Conservation (phyloP, 129 eudicot species). For the Flaveria sonorensis region DNA sequence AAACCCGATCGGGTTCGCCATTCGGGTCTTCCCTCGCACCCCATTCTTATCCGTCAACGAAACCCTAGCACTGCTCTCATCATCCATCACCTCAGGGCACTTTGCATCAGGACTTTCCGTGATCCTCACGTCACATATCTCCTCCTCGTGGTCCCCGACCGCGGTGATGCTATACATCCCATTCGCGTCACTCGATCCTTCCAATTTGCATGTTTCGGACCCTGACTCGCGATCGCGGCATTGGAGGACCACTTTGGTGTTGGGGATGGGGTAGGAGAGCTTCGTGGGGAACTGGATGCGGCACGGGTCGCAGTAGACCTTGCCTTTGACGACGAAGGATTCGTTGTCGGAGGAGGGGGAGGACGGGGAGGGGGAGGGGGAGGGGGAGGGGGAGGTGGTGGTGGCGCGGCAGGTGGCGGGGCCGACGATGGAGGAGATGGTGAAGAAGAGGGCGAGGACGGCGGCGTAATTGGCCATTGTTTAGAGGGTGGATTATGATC, state of each 20-base stretch:
- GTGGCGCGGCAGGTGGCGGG: conserved; percentile 30
- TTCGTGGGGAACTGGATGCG: conserved; percentile 49
- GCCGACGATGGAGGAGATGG: conserved; percentile 22
- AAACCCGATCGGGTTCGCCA: conserved; percentile 55
- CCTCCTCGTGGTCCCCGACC: conserved; percentile 59
- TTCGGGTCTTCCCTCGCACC: conserved; percentile 29
- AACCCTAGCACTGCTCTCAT: conserved; percentile 37
- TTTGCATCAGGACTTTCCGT: conserved; percentile 43
- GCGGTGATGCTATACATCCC: conserved; percentile 41
- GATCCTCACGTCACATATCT: conserved; percentile 52
- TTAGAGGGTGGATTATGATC: neutral
- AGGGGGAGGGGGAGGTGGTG: conserved; percentile 1
- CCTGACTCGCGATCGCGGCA: conserved; percentile 29
- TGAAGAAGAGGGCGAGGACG: conserved; percentile 30
- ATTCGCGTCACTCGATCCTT: conserved; percentile 15
- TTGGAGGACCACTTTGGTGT: conserved; percentile 28
- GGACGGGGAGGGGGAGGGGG: conserved; percentile 10
- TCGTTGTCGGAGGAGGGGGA: neutral
- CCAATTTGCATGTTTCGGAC: neutral
- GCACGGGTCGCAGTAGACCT: conserved; percentile 67
- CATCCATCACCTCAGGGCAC: conserved; percentile 44
- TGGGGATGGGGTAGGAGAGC: conserved; percentile 40
- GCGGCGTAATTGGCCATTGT: conserved; percentile 30
- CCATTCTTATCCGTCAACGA: conserved; percentile 43
- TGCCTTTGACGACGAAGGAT: conserved; percentile 44